Base-by-base conservation (phyloP, 805 yeast genomes). In the Candida tallmaniae region DNA sequence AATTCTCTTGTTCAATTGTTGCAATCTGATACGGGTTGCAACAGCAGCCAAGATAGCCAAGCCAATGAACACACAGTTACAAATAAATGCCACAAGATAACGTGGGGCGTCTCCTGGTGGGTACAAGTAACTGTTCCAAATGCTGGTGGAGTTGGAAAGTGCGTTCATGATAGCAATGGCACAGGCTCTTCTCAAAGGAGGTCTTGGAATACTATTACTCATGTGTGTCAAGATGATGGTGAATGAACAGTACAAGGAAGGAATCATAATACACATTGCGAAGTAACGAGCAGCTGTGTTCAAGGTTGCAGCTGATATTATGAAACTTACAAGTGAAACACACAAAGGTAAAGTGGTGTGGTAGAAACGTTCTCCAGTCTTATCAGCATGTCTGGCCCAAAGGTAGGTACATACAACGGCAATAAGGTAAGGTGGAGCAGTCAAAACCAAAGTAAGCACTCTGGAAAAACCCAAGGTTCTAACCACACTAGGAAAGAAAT, bases 401-500 rank as follows among this genome's bases (percentile, higher is more conserved):
- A 71, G 32, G 45, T 65, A 74, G 1, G 80, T 73, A 7, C 64
- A 54, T 10, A 70, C 52, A 3, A 73, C 78, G 0, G 78, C 76
- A 34, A 74, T 44, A 29, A 70, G 50, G 49, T 74, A 77, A 8
- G 80, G 80, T 16, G 81, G 82, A 15, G 74, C 80, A 6, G 82
- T 74, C 36, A 78, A 60, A 42, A 74, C 70, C 31, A 76, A 62
- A 3, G 82, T 74, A 29, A 70, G 61, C 24, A 74, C 62, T 31
- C 65, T 59, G 47, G 55, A 52, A 44, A 73, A 78, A 28, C 74
- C 68, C 41, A 78, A 61, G 10, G 82, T 74, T 38, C 63, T 49
- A 12, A 78, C 81, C 18, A 78, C 75, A 1, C 80, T 65, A 18
- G 83, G 83, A 62, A 75, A 77, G 50, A 74, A 76, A 48, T 75